Percentiles rank a stretch among this genome's conserved stretches.
These are phyloP conservation scores for Jatropha podagrica DNA, from an alignment of 441 rosid species.

Conservation along the genomic window DNA sequence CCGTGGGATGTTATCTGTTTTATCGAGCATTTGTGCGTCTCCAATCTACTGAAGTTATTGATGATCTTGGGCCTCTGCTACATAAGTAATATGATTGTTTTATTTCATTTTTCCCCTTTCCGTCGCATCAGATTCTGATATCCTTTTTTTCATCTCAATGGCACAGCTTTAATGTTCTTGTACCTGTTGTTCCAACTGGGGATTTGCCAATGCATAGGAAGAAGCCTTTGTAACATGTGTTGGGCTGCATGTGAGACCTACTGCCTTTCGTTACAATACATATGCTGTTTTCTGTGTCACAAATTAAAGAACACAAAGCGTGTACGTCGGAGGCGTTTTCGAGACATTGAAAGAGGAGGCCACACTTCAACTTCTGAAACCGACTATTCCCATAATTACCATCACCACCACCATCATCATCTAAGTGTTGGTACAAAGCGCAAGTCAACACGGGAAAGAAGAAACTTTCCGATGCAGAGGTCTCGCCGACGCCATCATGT, in stretches of 20 bases:
- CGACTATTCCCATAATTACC: slow-evolving; percentile 21
- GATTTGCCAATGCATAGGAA: slow-evolving; percentile 67
- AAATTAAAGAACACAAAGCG: slow-evolving; percentile 53
- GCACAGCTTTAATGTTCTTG: slow-evolving; percentile 64
- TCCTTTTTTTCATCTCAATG: background rate
- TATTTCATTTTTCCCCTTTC: background rate
- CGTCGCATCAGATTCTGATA: background rate
- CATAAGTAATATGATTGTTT: slow-evolving; percentile 39
- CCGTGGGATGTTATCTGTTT: slow-evolving; percentile 75
- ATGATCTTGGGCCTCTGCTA: slow-evolving; percentile 63
- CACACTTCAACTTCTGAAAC: slow-evolving; percentile 26
- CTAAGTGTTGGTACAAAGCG: slow-evolving; percentile 34
- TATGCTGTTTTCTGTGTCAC: slow-evolving; percentile 55
- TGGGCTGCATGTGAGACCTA: slow-evolving; percentile 61
- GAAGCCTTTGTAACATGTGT: slow-evolving; percentile 69
- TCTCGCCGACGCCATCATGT: slow-evolving; percentile 18
- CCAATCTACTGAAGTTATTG: slow-evolving; percentile 58
- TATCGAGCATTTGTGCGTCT: slow-evolving; percentile 68
- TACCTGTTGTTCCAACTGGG: slow-evolving; percentile 68
- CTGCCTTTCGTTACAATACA: slow-evolving; percentile 49
- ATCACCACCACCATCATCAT: background rate
- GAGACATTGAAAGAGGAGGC: slow-evolving; percentile 49
- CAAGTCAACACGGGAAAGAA: slow-evolving; percentile 27
- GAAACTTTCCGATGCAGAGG: background rate
- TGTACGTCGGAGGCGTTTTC: slow-evolving; percentile 31